Evolutionary conservation across 2,329 filamentous ascomycete species (phyloP), one percentile per base, ranked within the genome.

Genomic region (Monosporascus sp.): DNA sequence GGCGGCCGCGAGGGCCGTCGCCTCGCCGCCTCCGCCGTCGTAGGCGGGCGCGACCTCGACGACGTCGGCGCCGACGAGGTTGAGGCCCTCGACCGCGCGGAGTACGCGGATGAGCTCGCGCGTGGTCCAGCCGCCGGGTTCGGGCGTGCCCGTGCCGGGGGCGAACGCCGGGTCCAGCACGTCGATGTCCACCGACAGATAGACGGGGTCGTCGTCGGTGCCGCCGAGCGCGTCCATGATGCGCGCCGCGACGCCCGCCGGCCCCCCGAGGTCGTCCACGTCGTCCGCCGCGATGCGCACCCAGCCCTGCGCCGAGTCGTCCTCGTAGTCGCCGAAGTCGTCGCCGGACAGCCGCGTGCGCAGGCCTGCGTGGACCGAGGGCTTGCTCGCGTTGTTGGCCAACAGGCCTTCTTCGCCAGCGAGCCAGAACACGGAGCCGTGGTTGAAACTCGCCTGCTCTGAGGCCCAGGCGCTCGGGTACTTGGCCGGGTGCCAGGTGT

Each of bases 361-460:
- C 49, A 96, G 76, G 1, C 91, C 91, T 0, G 90, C 91, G 69
- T 96, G 91, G 6, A 94, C 89, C 22, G 84, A 88, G 0, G 84
- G 87, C 9, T 84, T 82, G 0, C 82, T 86, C 16, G 77, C 74
- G 69, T 93, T 75, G 69, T 93, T 92, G 56, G 82, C 78, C 54
- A 96, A 85, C 26, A 96, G 74, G 0, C 89, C 90, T 69, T 96
- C 91, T 31, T 85, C 84, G 48, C 86, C 85, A 6, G 91, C 91
- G 61, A 93, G 81, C 87, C 90, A 93, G 78, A 96, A 96, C 85
- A 96, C 94, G 61, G 84, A 90, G 5, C 92, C 91, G 70, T 96
- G 91, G 65, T 86, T 96, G 75, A 95, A 94, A 61, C 86, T 82
- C 2, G 83, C 80, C 69, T 90, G 88, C 55, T 83, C 79, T 3